Base-by-base conservation (phyloP, 306 rosid species). In the Rubus idaeus region DNA sequence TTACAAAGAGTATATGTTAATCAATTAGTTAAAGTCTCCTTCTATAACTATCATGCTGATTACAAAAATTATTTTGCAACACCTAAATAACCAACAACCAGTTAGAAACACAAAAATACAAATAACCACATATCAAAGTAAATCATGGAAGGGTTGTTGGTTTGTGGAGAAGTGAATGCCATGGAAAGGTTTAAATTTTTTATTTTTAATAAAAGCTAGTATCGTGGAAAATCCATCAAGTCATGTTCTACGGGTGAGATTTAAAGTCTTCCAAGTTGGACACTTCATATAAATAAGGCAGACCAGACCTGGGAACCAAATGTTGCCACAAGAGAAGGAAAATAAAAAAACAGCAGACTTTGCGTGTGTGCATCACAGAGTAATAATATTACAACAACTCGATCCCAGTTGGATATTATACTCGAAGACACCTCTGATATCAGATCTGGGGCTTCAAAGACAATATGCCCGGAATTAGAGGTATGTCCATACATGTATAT, bases 181-280 rank as follows among this genome's bases (percentile, higher is more conserved):
- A 60, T 60, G 40, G 66, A 10, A 30, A 30, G 40, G 17, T 61
- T 30, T 12, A 30, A 5, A 47, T 26, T 13, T 35, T 63, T 30
- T 61, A 13, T 61, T 61, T 37, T 35, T 5, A 12, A 7, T 8
- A 64, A 64, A 64, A 16, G 26, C 10, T 20, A 1, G 46, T 64
- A 37, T 39, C 23, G n/a, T 64, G 45, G 26, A 39, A 64, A 64
- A 37, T 16, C 6, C n/a, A 64, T 40, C 70, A 64, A 62, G 13
- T 14, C 96, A 90, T 87, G 90, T 90, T 87, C 89, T 61, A 70
- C 75, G 96, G 96, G 78, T 82, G 85, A 84, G 81, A 88, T 76
- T 80, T 42, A 84, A 88, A 80, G 87, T 50, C 76, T 42, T 58
- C 67, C 58, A 70, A 76, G 82, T 78, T 79, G 81, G 80, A 72